A percentile compares a stretch with the other conserved stretches of the same genome.
These are phyloP conservation scores for Puccinia novopanici DNA, from an alignment of 1,284 basidiomycete genomes.

Conservation along the genomic window DNA sequence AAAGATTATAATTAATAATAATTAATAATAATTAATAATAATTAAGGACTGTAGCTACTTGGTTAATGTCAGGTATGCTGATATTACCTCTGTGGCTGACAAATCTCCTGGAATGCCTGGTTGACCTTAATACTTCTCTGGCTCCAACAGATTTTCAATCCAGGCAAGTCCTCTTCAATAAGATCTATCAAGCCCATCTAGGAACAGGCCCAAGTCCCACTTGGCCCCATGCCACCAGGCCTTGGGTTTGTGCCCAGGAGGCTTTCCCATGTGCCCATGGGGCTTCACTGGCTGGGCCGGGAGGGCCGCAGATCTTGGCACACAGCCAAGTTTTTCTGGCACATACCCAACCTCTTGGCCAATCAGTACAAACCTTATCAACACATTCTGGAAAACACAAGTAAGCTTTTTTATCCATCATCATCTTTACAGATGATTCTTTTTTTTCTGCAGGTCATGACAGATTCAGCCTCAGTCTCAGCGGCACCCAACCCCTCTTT, in stretches of 20 bases:
- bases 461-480: background rate
- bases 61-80: too few relatives aligned
- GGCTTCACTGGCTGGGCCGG: background rate
- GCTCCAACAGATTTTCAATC: too few relatives aligned
- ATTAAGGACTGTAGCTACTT: too few relatives aligned
- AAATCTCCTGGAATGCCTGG: too few relatives aligned
- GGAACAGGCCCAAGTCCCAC: too few relatives aligned
- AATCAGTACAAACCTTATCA: background rate
- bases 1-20: too few relatives aligned
- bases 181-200: too few relatives aligned
- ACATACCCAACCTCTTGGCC: background rate
- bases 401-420: background rate
- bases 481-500: background rate
- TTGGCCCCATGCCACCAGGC: too few relatives aligned
- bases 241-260: constrained; percentile 19
- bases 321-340: background rate
- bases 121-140: too few relatives aligned
- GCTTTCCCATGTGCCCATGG: background rate
- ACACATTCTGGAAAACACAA: background rate
- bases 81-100: too few relatives aligned
- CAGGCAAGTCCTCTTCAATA: too few relatives aligned
- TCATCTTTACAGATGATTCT: background rate
- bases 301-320: constrained; percentile 2
- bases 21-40: too few relatives aligned
- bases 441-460: background rate